A percentile compares a stretch with the other conserved stretches of the same genome.
Evolutionary conservation across 2,329 filamentous ascomycete species (phyloP).

Genomic region (Penicillium sumatraense): DNA sequence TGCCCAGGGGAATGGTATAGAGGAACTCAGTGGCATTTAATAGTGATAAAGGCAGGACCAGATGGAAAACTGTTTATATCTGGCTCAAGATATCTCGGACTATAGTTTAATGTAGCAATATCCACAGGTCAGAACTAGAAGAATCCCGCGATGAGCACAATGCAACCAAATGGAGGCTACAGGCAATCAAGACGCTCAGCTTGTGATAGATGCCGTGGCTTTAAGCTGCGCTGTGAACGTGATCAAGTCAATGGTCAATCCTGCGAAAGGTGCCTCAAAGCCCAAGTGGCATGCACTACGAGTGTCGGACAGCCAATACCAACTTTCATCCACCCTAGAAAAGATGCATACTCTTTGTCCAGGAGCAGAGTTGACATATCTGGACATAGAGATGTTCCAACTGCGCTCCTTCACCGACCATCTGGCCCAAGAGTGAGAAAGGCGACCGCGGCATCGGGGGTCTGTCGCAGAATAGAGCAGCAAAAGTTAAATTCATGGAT

Average conservation of each 20-base stretch:
- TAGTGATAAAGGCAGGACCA: not conserved
- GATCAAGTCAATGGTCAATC: conserved; percentile 25
- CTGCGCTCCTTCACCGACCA: conserved; percentile 19
- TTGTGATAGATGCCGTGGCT: conserved; percentile 30
- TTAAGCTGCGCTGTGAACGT: conserved; percentile 29
- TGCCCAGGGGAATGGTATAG: too few relatives aligned
- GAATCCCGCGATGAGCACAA: not conserved
- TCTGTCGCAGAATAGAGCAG: not conserved
- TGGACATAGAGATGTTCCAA: conserved; percentile 2
- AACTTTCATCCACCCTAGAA: conserved; percentile 3
- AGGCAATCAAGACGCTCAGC: conserved; percentile 28
- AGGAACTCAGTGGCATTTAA: not conserved
- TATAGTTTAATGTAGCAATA: not conserved
- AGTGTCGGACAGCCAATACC: conserved; percentile 19
- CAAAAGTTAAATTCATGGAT: not conserved
- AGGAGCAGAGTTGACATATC: conserved; percentile 1
- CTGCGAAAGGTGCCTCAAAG: conserved; percentile 30
- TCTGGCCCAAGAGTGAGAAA: conserved; percentile 16
- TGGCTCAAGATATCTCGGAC: not conserved
- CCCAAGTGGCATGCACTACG: conserved; percentile 27
- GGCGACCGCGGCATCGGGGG: not conserved
- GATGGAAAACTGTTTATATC: not conserved
- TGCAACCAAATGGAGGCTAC: conserved; percentile 25
- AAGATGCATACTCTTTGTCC: not conserved
- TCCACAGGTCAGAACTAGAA: too few relatives aligned